A percentile compares a stretch with the other conserved stretches of the same genome.
Evolutionary conservation across 768 basidiomycete genomes (phyloP).

Genomic region (Rhizopogon vesiculosus): DNA sequence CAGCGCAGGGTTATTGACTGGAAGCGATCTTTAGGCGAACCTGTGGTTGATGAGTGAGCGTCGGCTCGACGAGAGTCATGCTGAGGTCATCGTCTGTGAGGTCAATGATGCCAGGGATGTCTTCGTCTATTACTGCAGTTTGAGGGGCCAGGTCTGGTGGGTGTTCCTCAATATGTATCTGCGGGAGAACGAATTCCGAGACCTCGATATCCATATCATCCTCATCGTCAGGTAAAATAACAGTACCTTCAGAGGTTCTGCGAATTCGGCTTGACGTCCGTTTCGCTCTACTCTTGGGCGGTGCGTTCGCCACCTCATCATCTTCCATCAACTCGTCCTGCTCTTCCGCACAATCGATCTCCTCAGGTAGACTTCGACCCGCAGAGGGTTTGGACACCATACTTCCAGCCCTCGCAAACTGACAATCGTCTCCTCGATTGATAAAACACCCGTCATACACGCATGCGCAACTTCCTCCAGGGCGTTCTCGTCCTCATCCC

Average conservation of each 20-base stretch:
- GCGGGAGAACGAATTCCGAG: conserved; percentile 9
- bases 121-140: too few species aligned
- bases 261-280: conserved; percentile 10
- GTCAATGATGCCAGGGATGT: too few species aligned
- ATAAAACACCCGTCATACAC: not conserved
- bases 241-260: conserved; percentile 15
- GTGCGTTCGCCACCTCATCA: conserved; percentile 2
- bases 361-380: conserved; percentile 12
- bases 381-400: conserved; percentile 18
- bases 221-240: conserved; percentile 20
- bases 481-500: not conserved
- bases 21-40: too few species aligned
- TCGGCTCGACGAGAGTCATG: too few species aligned
- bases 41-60: too few species aligned
- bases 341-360: conserved; percentile 7
- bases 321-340: conserved; percentile 14
- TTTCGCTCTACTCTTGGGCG: conserved; percentile 9
- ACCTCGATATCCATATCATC: conserved; percentile 21
- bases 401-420: conserved; percentile 50
- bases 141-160: too few species aligned
- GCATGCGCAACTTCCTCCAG: not conserved
- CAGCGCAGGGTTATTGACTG: too few species aligned
- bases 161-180: too few species aligned
- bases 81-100: too few species aligned
- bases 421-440: conserved; percentile 24